Evolutionary conservation across 139 green algal species (phyloP).

Genomic region (Gonium pectorale): DNA sequence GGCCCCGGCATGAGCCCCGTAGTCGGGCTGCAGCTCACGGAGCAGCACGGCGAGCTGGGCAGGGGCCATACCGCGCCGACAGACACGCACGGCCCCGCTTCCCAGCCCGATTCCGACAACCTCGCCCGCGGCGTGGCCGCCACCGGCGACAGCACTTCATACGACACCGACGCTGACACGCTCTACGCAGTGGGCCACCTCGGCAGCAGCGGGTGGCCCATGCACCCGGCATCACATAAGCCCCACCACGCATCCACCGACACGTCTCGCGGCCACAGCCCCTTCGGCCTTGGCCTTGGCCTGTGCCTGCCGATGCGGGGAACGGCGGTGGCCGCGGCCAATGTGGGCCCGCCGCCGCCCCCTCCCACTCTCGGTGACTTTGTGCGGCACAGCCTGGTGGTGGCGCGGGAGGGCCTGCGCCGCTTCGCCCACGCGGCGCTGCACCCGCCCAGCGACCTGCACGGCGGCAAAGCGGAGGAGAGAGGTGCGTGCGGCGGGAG

Average conservation of each 20-base stretch:
- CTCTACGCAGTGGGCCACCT: neutral
- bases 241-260: neutral
- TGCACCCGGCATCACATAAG: neutral
- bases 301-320: neutral
- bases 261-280: neutral
- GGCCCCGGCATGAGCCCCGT: no score
- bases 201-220: neutral
- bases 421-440: neutral
- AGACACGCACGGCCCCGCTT: no score
- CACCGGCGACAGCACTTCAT: conserved; percentile 11
- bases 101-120: no score
- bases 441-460: neutral
- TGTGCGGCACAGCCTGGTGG: neutral
- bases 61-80: no score
- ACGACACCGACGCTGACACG: neutral
- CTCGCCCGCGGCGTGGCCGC: neutral
- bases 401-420: neutral
- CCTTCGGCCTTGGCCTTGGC: neutral
- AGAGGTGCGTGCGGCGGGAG: neutral
- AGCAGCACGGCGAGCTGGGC: no score
- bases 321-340: neutral
- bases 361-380: neutral
- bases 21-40: no score
- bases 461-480: neutral
- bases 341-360: neutral